Percentiles rank a stretch among this genome's conserved stretches.
Evolutionary conservation across 1,284 basidiomycete species (phyloP).

Genomic region (Binderoboletus segoi): DNA sequence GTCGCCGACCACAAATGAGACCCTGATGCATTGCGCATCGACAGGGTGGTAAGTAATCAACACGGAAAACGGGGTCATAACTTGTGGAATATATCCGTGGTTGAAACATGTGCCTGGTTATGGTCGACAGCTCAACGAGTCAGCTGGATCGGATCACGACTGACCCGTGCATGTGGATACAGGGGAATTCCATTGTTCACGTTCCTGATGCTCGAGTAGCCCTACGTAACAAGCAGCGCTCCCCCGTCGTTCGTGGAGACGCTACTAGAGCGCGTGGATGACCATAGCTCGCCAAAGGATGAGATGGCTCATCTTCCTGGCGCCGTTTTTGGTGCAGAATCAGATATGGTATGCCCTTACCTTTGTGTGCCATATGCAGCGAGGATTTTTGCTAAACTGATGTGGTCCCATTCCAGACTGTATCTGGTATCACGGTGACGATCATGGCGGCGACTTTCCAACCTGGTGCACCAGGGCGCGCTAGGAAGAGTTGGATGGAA

Average conservation of each 20-base stretch:
- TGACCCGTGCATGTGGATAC: slow-evolving; percentile 4
- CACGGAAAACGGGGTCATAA: slow-evolving; percentile 56
- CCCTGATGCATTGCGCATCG: slow-evolving; percentile 56
- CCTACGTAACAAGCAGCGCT: neutral
- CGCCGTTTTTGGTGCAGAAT: slow-evolving; percentile 6
- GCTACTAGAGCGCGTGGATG: slow-evolving; percentile 11
- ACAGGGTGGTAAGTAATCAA: slow-evolving; percentile 46
- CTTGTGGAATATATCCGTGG: slow-evolving; percentile 59
- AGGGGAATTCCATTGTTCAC: neutral
- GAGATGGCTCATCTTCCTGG: slow-evolving; percentile 23
- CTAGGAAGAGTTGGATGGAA: slow-evolving; percentile 13
- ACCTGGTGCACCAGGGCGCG: slow-evolving; percentile 10
- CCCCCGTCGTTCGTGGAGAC: slow-evolving; percentile 8
- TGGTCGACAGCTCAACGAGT: slow-evolving; percentile 22
- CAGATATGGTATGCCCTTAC: slow-evolving; percentile 6
- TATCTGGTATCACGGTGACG: slow-evolving; percentile 3
- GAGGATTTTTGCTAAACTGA: neutral
- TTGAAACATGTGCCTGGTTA: slow-evolving; percentile 41
- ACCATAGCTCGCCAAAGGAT: slow-evolving; percentile 9
- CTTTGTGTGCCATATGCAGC: too few relatives aligned
- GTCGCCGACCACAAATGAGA: slow-evolving; percentile 52
- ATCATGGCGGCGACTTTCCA: slow-evolving; percentile 16
- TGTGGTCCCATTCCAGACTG: neutral
- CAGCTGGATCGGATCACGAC: slow-evolving; percentile 12
- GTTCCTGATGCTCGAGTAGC: neutral